Base-by-base conservation (phyloP, 306 rosid genomes). In the Pyrus betulifolia region DNA sequence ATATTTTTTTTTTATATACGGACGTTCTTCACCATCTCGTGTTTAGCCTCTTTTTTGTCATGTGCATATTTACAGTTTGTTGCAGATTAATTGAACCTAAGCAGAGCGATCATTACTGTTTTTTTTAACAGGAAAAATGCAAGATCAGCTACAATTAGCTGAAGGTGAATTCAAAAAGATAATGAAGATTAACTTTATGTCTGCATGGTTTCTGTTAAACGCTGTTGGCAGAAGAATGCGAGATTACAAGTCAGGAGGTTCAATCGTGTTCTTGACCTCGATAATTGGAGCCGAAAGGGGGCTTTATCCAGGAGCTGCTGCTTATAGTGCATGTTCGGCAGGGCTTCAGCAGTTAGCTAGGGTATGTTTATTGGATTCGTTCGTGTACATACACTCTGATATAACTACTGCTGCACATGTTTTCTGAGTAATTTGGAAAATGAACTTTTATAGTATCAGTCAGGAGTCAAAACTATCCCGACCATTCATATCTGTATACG, bases 321-420 rank as follows among this genome's bases (percentile, higher is more conserved):
- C 93, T 5, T 90, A 82, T 74, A 93, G 89, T 70, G 85, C 95
- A 6, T 80, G 86, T 74, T 73, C 83, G 30, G 98, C 95, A 4
- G 97, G 86, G 38, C 67, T 92, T 45, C 93, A 88, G 81, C 97
- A 94, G 74, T 80, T 94, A 81, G 97, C 77, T 30, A 80, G 96
- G 89, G 98, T 93, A 85, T 77, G 75, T 28, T 25, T 22, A 33
- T 74, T 59, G 30, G 21, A 44, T 69, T 25, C 18, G 9, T 21
- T 51, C 23, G 21, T 22, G 67, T 17, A 19, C 30, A 33, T 18
- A 42, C 63, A 71, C 63, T 46, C 52, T 21, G 15, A 15, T 40
- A 57, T 8, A 25, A 17, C 60, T 35, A 11, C 52, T 23, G 51
- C 27, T 58, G 38, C 67, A 22, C 38, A 38, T 72, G 28, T 33